Evolutionary conservation across 257 asterid genomes (phyloP).

Genomic region (Fraxinus americana): DNA sequence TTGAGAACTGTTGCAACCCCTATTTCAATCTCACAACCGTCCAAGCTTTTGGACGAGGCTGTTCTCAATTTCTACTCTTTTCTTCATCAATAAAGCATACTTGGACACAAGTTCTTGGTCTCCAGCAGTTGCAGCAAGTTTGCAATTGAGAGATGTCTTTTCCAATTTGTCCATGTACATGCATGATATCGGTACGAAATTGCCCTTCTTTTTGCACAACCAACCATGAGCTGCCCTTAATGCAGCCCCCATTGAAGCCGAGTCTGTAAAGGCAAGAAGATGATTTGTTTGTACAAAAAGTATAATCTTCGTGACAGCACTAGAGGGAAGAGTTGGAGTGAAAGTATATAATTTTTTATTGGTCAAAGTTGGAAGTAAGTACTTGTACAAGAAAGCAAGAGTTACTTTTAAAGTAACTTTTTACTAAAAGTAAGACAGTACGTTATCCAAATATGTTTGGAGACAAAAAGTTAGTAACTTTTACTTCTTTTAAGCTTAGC

Average conservation of each 20-base stretch:
- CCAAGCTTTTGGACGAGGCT: conserved; percentile 64
- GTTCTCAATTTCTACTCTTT: conserved; percentile 76
- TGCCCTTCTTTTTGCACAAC: conserved; percentile 69
- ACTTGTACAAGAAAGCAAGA: background rate
- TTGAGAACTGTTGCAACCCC: background rate
- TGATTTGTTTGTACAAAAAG: background rate
- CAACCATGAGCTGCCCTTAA: conserved; percentile 95
- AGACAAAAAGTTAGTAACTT: background rate
- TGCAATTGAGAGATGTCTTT: conserved; percentile 62
- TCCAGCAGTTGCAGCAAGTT: conserved; percentile 61
- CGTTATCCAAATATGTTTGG: background rate
- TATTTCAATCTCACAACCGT: conserved; percentile 36
- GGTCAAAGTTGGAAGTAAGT: background rate
- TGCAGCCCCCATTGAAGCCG: conserved; percentile 94
- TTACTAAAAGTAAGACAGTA: background rate
- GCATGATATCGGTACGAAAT: conserved; percentile 57
- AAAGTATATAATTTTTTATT: no score
- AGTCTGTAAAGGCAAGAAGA: conserved; percentile 47
- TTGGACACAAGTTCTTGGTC: conserved; percentile 48
- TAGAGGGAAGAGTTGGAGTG: background rate
- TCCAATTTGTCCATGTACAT: conserved; percentile 71
- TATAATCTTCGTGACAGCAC: background rate
- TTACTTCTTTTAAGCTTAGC: background rate
- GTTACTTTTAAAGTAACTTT: background rate
- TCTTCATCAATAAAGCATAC: conserved; percentile 71